Percentiles rank a stretch among this genome's conserved stretches.
Evolutionary conservation across 2,329 filamentous ascomycete species (phyloP).

Genomic region (Penicillium paneum): DNA sequence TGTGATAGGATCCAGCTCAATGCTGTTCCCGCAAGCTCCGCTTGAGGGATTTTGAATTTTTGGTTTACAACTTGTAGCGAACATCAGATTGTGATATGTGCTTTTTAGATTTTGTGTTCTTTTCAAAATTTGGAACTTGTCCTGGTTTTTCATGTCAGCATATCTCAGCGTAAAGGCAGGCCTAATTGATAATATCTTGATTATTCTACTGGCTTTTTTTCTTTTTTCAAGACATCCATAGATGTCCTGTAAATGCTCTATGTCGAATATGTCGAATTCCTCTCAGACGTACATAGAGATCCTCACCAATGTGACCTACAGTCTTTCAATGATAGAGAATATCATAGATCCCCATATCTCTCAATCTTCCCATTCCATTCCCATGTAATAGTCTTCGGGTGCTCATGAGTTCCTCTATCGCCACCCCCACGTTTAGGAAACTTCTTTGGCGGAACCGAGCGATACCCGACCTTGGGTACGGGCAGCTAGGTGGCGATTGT

Average conservation of each 20-base stretch:
- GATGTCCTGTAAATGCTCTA: neutral
- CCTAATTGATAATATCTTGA: neutral
- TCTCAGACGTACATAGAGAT: neutral
- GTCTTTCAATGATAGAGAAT: no score
- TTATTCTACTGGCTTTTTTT: neutral
- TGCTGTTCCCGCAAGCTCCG: neutral
- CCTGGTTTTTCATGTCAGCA: neutral
- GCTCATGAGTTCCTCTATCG: neutral
- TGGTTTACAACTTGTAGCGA: neutral
- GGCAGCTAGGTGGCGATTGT: neutral
- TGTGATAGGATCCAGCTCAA: slow-evolving; percentile 13
- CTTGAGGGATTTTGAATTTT: neutral
- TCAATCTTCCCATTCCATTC: neutral
- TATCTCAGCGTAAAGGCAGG: neutral
- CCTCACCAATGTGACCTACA: neutral
- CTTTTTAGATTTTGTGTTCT: neutral
- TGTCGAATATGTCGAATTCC: neutral
- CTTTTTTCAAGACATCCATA: neutral
- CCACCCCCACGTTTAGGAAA: slow-evolving; percentile 1
- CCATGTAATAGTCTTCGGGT: no score
- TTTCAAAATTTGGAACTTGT: neutral
- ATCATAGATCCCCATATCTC: neutral
- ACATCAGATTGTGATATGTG: neutral
- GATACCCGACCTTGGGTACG: neutral
- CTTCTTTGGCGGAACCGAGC: neutral